Conservation (phyloP, 1,139 yeast species). For the Candida smagusa region DNA sequence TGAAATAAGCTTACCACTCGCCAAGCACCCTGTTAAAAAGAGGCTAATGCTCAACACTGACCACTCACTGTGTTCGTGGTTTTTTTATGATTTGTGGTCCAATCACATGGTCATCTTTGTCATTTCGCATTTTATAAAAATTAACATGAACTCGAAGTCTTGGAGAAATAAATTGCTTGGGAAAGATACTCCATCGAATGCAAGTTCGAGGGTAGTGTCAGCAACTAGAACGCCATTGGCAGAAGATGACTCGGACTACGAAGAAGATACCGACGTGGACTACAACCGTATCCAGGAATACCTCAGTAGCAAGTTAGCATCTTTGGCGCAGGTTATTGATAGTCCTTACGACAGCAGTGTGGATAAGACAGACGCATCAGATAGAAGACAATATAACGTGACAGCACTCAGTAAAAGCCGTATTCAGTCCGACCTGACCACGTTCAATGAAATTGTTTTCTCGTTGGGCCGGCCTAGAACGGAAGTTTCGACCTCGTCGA, state of each 20-base stretch:
- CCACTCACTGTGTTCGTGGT: too few species aligned
- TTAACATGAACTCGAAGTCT: slow-evolving; percentile 7
- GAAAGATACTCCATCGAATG: slow-evolving; percentile 13
- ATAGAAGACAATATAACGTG: slow-evolving; percentile 30
- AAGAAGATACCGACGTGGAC: slow-evolving; percentile 43
- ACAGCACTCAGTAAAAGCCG: slow-evolving; percentile 31
- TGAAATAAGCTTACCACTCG: too few species aligned
- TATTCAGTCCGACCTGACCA: slow-evolving; percentile 36
- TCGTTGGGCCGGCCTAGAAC: slow-evolving; percentile 41
- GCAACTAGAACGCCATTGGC: slow-evolving; percentile 42
- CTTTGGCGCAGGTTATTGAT: slow-evolving; percentile 15
- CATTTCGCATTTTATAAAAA: too few species aligned
- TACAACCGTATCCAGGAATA: slow-evolving; percentile 41
- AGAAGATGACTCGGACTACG: slow-evolving; percentile 31
- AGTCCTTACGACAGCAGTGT: slow-evolving; percentile 14
- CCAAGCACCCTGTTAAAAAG: too few species aligned
- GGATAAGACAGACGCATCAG: slow-evolving; percentile 12
- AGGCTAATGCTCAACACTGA: too few species aligned
- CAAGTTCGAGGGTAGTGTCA: slow-evolving; percentile 34
- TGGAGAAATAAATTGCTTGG: slow-evolving; percentile 13
- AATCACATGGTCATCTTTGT: too few species aligned
- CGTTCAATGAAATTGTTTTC: slow-evolving; percentile 38
- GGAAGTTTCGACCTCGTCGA: slow-evolving; percentile 46
- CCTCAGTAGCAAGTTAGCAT: slow-evolving; percentile 34
- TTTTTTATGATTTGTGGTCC: too few species aligned